Percentiles rank a stretch among this genome's conserved stretches.
Evolutionary conservation across 2,329 filamentous ascomycete species (phyloP).

Genomic region (Graphilbum fragrans): DNA sequence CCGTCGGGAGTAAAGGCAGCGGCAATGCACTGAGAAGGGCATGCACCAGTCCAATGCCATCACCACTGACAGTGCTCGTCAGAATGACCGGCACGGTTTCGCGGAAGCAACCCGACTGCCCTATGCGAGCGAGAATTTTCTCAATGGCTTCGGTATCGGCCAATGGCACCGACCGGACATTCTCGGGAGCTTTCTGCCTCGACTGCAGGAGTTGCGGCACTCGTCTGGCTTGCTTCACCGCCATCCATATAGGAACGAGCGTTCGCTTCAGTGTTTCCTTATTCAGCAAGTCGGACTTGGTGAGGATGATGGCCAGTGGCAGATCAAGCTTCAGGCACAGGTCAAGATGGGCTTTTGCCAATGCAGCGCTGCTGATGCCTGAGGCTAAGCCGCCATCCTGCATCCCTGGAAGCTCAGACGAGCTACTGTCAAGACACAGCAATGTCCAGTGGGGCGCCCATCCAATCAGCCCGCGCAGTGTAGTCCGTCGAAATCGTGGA

Average conservation of each 20-base stretch:
- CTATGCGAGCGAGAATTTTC: conserved; percentile 38
- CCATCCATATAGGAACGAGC: conserved; percentile 61
- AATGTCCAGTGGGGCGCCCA: conserved; percentile 94
- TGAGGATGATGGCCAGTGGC: conserved; percentile 72
- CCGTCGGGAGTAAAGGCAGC: conserved; percentile 43
- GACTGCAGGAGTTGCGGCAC: conserved; percentile 61
- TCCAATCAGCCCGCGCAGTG: conserved; percentile 77
- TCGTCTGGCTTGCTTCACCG: conserved; percentile 63
- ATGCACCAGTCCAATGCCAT: conserved; percentile 70
- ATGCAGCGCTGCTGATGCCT: conserved; percentile 27
- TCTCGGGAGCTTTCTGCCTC: conserved; percentile 26
- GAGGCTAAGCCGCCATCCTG: background rate
- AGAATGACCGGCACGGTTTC: conserved; percentile 70
- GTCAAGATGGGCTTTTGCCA: conserved; percentile 70
- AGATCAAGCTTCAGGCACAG: conserved; percentile 71
- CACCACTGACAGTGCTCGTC: conserved; percentile 76
- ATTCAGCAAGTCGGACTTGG: conserved; percentile 71
- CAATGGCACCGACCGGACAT: conserved; percentile 43
- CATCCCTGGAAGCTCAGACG: conserved; percentile 49
- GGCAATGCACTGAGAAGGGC: conserved; percentile 69
- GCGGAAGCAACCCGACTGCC: conserved; percentile 26
- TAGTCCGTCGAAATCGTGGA: conserved; percentile 78
- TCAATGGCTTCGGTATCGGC: conserved; percentile 47
- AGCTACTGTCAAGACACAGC: conserved; percentile 59
- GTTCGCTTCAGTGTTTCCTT: conserved; percentile 57